Conservation (phyloP, 2,329 filamentous ascomycete species). For the Talaromyces sp. region DNA sequence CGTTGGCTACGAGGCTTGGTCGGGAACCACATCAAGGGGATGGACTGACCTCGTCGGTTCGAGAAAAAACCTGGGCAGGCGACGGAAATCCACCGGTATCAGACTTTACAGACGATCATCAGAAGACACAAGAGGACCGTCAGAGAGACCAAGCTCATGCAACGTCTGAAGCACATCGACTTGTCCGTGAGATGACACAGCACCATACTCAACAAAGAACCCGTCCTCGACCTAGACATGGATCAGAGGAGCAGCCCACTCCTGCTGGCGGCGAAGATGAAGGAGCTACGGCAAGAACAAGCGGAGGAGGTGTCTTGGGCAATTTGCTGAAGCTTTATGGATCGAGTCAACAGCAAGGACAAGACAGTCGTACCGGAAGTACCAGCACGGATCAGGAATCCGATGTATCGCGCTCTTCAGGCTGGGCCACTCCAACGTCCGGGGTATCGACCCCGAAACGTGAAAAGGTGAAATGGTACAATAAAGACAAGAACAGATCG, state of each 20-base stretch:
- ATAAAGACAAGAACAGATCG: slow-evolving; percentile 36
- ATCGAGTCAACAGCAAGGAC: slow-evolving; percentile 35
- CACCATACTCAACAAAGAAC: slow-evolving; percentile 26
- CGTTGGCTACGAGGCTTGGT: slow-evolving; percentile 24
- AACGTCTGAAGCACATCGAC: slow-evolving; percentile 35
- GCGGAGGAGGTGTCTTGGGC: slow-evolving; percentile 60
- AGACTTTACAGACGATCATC: slow-evolving; percentile 30
- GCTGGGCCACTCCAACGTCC: slow-evolving; percentile 24
- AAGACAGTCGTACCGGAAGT: slow-evolving; percentile 22
- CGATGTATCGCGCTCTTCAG: slow-evolving; percentile 26
- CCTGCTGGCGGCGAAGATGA: slow-evolving; percentile 26
- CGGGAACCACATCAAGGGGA: slow-evolving; percentile 26
- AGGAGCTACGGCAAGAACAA: slow-evolving; percentile 25
- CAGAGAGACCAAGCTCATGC: slow-evolving; percentile 24
- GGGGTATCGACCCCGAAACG: slow-evolving; percentile 34
- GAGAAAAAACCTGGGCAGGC: slow-evolving; percentile 28
- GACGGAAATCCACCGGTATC: slow-evolving; percentile 26
- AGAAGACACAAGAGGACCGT: slow-evolving; percentile 30
- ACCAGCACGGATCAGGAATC: slow-evolving; percentile 25
- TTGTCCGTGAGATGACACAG: slow-evolving; percentile 36
- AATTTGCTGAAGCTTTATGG: slow-evolving; percentile 68
- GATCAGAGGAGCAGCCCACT: slow-evolving; percentile 31
- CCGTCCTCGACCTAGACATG: slow-evolving; percentile 31
- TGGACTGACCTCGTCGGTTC: slow-evolving; percentile 25
- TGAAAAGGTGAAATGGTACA: slow-evolving; percentile 43